Base-by-base conservation (phyloP, 2,329 filamentous ascomycete species). In the Cladosporium sp. region DNA sequence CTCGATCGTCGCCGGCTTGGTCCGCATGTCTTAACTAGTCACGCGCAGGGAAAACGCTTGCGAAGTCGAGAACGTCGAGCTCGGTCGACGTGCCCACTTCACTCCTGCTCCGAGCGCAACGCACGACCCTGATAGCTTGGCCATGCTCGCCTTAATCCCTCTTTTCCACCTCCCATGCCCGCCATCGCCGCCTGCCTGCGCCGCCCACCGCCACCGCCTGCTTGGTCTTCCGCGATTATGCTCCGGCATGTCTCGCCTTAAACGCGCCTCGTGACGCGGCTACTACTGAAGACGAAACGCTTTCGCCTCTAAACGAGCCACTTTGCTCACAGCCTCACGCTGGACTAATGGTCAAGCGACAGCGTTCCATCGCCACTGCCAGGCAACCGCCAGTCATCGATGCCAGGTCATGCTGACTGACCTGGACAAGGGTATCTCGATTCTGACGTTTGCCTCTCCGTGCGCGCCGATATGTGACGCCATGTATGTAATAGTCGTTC, bases 31-130 rank as follows among this genome's bases (percentile, higher is more conserved):
- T 40, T 22, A 35, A n/a, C 45, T 40, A 40, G 45, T 48, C 45
- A 48, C 36, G 45, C 45, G 45, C 45, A 48, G 45, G 45, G 45
- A 35, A 48, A 48, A 40, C 36, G 19, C 45, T 39, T 33, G 36
- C 30, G 36, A 39, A 20, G 45, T 48, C 45, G 35, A 48, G 45
- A 48, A 48, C 45, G 36, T 27, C 36, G 9, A 4, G 22, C 22
- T 27, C 22, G 22, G 22, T 27, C 22, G 32, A n/a, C 45, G 18
- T 16, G 8, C 38, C 45, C 45, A 48, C 45, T 39, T 47, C 25
- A 13, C 32, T 6, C 29, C 42, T 27, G 42, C 18, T 33, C 36
- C 36, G 36, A 20, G 45, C 35, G 45, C 25, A 35, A 33, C 36
- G 45, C 45, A 48, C 45, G 36, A 20, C 16, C 45, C 36, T 40